A percentile compares a stretch with the other conserved stretches of the same genome.
phyloP scores from a whole-genome alignment of 2,329 filamentous ascomycete genomes.

The Macrophomina phaseolina region DNA sequence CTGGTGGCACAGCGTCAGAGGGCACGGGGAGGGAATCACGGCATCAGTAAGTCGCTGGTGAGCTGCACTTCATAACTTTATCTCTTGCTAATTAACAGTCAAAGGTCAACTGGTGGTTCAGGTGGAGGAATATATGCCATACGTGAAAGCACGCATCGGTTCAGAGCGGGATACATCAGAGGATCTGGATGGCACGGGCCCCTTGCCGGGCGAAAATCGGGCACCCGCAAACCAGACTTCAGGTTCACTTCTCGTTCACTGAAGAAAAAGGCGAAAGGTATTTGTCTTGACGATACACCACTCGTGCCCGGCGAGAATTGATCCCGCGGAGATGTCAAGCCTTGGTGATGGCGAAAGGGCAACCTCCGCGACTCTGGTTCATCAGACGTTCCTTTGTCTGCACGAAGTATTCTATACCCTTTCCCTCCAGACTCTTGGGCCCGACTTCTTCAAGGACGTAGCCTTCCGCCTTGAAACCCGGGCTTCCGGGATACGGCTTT shows the following conservation, averaged over 20 bases:
- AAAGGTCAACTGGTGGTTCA: slow-evolving; percentile 81
- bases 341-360: slow-evolving; percentile 37
- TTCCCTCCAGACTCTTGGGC: slow-evolving; percentile 60
- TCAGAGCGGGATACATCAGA: not conserved
- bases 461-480: slow-evolving; percentile 56
- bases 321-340: not conserved
- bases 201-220: not conserved
- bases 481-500: slow-evolving; percentile 55
- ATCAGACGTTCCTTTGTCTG: slow-evolving; percentile 35
- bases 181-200: not conserved
- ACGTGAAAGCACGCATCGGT: not conserved
- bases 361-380: slow-evolving; percentile 35
- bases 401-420: slow-evolving; percentile 45
- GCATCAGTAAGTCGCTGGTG: slow-evolving; percentile 58
- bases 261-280: too few relatives aligned
- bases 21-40: slow-evolving; percentile 61
- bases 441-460: slow-evolving; percentile 67
- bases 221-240: too few relatives aligned
- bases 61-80: not conserved
- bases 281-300: too few relatives aligned
- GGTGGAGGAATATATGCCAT: slow-evolving; percentile 49
- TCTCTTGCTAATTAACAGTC: slow-evolving; percentile 32
- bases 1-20: slow-evolving; percentile 87
- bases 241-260: too few relatives aligned
- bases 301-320: not conserved